Evolutionary conservation across 441 rosid genomes (phyloP), one percentile per base, ranked within the genome.

Genomic region (Macaranga tanarius): DNA sequence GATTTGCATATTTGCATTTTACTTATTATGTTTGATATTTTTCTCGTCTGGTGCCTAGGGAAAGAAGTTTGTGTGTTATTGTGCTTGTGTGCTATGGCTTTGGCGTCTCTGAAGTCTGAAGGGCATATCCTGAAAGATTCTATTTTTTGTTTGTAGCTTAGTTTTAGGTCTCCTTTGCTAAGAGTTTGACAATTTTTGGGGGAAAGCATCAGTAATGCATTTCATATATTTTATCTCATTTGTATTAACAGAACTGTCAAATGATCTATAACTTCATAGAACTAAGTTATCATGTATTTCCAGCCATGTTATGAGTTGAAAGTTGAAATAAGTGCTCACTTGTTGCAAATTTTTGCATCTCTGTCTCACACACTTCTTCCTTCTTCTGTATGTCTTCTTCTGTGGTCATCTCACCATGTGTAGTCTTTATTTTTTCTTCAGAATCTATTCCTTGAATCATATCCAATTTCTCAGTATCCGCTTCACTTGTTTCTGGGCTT

Each of bases 311-410:
- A 25, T 26, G 17, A 16, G 9, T 28, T 4, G 38, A 34, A 69
- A 19, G 45, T 56, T 71, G 20, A 34, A 0, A 13, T 16, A 65
- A 54, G 28, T 31, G 63, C 82, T 78, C 38, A 79, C 85, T 70
- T 67, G 71, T 61, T 58, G 56, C 69, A 65, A 66, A 66, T 69
- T 72, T 57, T 58, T 59, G 42, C 52, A 10, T 64, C 58, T 70
- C 73, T 47, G 58, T 67, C 34, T 51, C 68, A 65, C 61, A 60
- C 22, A 73, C 52, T 62, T 76, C 83, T 78, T 77, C 73, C 44
- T 74, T 56, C 23, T 60, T 79, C 57, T 34, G 66, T 31, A 23
- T 60, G 20, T 72, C 66, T 63, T 67, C 82, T 60, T 68, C 61
- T 57, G 63, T 62, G 76, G 38, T 73, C 62, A 26, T 71, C 62